phyloP scores from a whole-genome alignment of 2,329 filamentous ascomycete genomes.

The Claviceps paspali region DNA sequence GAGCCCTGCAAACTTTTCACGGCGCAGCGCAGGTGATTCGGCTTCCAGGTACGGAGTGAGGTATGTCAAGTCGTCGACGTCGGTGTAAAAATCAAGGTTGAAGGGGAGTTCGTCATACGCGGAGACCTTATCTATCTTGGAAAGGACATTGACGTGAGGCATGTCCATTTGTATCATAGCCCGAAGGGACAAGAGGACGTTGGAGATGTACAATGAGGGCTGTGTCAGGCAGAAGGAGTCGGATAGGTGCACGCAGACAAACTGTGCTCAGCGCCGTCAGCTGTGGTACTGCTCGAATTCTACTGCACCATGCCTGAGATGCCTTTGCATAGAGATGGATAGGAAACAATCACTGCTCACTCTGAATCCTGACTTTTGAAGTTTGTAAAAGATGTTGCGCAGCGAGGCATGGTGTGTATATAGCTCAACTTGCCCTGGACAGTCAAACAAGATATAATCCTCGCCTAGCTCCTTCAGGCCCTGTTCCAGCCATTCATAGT shows the following conservation, averaged over 20 bases:
- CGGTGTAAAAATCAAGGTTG: slow-evolving; percentile 93
- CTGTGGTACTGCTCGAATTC: background rate
- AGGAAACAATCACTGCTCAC: slow-evolving; percentile 28
- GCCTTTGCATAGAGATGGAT: too few relatives aligned
- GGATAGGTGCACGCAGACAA: slow-evolving; percentile 84
- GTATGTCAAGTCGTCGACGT: slow-evolving; percentile 84
- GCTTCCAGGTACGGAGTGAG: slow-evolving; percentile 65
- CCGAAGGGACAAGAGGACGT: slow-evolving; percentile 78
- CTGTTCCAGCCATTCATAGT: slow-evolving; percentile 81
- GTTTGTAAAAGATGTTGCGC: slow-evolving; percentile 76
- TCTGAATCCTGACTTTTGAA: slow-evolving; percentile 85
- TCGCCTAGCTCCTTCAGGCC: slow-evolving; percentile 68
- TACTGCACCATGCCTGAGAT: too few relatives aligned
- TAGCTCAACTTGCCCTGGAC: slow-evolving; percentile 89
- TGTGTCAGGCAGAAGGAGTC: slow-evolving; percentile 89
- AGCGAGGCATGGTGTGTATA: slow-evolving; percentile 91
- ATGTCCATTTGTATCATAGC: slow-evolving; percentile 98
- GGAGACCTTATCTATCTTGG: slow-evolving; percentile 89
- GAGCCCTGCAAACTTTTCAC: slow-evolving; percentile 65
- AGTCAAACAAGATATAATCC: slow-evolving; percentile 91
- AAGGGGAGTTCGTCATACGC: slow-evolving; percentile 79
- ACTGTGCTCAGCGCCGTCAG: slow-evolving; percentile 32
- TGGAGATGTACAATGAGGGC: slow-evolving; percentile 88
- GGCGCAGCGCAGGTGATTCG: slow-evolving; percentile 56
- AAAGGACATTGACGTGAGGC: slow-evolving; percentile 87